These are phyloP conservation scores for Choiromyces venosus DNA, from an alignment of 495 filamentous ascomycete genomes.

Conservation along the genomic window DNA sequence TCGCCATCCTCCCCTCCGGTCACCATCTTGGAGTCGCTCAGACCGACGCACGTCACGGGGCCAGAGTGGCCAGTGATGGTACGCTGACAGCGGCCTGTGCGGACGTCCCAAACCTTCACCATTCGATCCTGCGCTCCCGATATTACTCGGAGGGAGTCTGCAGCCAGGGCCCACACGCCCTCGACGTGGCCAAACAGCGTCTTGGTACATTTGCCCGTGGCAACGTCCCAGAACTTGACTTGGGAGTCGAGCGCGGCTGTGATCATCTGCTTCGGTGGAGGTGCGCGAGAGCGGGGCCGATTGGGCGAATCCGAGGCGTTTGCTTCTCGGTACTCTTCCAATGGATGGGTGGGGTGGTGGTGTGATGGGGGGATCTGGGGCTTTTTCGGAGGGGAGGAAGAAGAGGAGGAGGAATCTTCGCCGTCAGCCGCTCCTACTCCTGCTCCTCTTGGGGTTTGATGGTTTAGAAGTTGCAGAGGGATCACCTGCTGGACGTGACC, in stretches of 20 bases:
- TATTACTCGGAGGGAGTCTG: constrained; percentile 82
- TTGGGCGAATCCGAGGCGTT: constrained; percentile 53
- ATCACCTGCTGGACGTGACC: constrained; percentile 91
- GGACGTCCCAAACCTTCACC: constrained; percentile 94
- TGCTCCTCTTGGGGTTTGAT: constrained; percentile 50
- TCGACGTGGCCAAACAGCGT: constrained; percentile 96
- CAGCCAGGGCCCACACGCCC: constrained; percentile 90
- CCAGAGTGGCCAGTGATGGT: constrained; percentile 85
- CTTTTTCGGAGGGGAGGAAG: constrained; percentile 1
- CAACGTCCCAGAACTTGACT: constrained; percentile 88
- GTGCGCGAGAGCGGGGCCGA: constrained; percentile 57
- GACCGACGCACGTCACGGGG: constrained; percentile 84
- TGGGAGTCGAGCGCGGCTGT: constrained; percentile 86
- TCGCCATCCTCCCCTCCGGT: constrained; percentile 91
- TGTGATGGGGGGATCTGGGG: constrained; percentile 45
- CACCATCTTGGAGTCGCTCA: constrained; percentile 79
- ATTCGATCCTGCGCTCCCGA: constrained; percentile 87
- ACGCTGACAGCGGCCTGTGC: constrained; percentile 81
- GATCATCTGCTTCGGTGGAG: constrained; percentile 75
- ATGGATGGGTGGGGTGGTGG: constrained; percentile 41
- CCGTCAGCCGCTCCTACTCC: constrained; percentile 54
- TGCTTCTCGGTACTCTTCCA: constrained; percentile 45
- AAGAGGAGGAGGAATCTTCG: constrained; percentile 21
- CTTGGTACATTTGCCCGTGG: constrained; percentile 70
- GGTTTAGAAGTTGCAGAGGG: constrained; percentile 73